Conservation (phyloP, 768 basidiomycete genomes). For the Lanmaoa pseudosensibilis region DNA sequence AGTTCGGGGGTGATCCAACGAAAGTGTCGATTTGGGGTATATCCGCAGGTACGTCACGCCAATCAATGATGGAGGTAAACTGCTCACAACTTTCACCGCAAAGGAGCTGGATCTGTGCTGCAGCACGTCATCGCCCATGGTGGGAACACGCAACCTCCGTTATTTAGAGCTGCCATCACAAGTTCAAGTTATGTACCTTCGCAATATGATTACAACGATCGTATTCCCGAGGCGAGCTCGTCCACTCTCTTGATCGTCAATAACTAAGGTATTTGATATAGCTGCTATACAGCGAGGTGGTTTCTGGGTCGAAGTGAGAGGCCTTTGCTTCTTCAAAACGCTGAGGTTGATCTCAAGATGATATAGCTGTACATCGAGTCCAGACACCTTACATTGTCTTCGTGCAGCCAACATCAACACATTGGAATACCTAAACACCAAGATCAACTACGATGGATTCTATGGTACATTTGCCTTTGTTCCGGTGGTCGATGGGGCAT, state of each 20-base stretch:
- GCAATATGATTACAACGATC: slow-evolving; percentile 8
- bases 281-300: slow-evolving; percentile 1
- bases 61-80: background rate
- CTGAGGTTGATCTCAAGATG: background rate
- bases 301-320: background rate
- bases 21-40: slow-evolving; percentile 10
- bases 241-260: background rate
- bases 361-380: background rate
- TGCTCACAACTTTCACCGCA: background rate
- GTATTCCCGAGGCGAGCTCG: background rate
- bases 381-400: slow-evolving; percentile 7
- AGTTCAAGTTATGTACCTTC: slow-evolving; percentile 5
- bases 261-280: background rate
- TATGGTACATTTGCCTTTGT: slow-evolving; percentile 9
- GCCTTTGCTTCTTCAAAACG: too few species aligned
- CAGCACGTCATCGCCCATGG: slow-evolving; percentile 8
- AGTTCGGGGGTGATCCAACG: slow-evolving; percentile 2
- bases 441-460: background rate
- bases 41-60: slow-evolving; percentile 1
- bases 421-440: background rate
- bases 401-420: background rate
- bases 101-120: slow-evolving; percentile 9
- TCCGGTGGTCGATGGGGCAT: slow-evolving; percentile 7
- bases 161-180: slow-evolving; percentile 8
- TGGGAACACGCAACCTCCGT: slow-evolving; percentile 5